These are phyloP conservation scores for Naegleria fowleri DNA, from an alignment of 208 protist species.

Conservation along the genomic window DNA sequence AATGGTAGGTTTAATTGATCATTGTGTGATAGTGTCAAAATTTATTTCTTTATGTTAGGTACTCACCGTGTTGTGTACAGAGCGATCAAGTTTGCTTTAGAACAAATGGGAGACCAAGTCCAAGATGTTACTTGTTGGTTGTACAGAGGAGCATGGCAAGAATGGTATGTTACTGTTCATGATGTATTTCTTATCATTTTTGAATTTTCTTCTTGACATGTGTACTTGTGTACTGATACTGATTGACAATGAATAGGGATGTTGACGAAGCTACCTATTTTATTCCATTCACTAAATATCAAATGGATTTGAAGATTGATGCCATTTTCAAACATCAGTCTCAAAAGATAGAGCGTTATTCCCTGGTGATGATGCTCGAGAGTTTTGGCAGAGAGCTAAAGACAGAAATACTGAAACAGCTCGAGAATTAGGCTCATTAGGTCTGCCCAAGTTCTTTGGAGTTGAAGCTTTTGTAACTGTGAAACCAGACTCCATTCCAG, in stretches of 20 bases:
- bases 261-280: constrained; percentile 46
- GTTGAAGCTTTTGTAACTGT: constrained; percentile 14
- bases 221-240: too few relatives aligned
- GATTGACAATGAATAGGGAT: constrained; percentile 25
- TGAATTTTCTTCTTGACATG: too few relatives aligned
- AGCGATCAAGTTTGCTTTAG: constrained; percentile 44
- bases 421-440: background rate
- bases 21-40: too few relatives aligned
- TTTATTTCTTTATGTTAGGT: constrained; percentile 39
- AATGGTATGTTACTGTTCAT: constrained; percentile 39
- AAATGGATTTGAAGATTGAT: constrained; percentile 47
- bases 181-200: too few relatives aligned
- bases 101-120: constrained; percentile 32
- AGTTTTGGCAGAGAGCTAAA: constrained; percentile 56
- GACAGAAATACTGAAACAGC: constrained; percentile 45
- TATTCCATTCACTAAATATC: constrained; percentile 44
- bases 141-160: constrained; percentile 61
- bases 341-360: constrained; percentile 57
- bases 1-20: background rate
- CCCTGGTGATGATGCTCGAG: constrained; percentile 50
- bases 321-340: constrained; percentile 58
- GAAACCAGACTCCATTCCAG: background rate
- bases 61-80: constrained; percentile 48
- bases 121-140: constrained; percentile 44
- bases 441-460: constrained; percentile 32